Evolutionary conservation across 169 alveolate genomes (phyloP).

Genomic region (Amoebophrya sp.): DNA sequence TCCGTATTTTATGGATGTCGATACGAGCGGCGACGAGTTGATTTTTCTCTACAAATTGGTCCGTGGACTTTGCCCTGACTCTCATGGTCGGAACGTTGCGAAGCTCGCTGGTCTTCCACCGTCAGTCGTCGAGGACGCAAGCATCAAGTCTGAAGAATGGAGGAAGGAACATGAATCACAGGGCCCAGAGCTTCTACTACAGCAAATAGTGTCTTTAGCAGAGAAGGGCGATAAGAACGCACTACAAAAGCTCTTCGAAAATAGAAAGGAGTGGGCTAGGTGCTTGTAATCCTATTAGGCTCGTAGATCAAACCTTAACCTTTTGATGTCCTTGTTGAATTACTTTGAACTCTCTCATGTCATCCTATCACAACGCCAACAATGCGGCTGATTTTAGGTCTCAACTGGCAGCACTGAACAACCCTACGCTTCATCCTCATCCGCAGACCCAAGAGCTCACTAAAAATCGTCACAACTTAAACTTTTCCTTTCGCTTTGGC

Average conservation of each 20-base stretch:
- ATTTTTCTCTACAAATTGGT: constrained; percentile 84
- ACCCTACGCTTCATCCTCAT: no score
- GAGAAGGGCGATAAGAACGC: neutral
- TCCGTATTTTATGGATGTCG: constrained; percentile 71
- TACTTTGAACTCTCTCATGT: no score
- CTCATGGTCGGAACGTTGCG: constrained; percentile 95
- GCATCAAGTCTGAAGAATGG: neutral
- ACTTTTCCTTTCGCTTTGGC: no score
- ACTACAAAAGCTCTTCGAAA: neutral
- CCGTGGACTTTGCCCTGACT: constrained; percentile 88
- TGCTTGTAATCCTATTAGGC: neutral
- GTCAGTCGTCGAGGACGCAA: constrained; percentile 36
- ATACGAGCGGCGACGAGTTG: constrained; percentile 57
- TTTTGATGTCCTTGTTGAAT: no score
- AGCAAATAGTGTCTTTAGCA: neutral
- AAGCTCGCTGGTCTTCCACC: constrained; percentile 85
- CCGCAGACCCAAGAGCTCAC: no score
- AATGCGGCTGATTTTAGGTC: no score
- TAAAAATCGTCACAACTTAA: no score
- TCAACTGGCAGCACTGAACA: no score
- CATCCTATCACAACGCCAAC: no score
- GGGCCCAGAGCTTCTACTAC: neutral
- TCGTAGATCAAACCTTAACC: no score
- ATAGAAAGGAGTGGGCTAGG: neutral
- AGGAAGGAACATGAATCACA: neutral